Evolutionary conservation across 2,329 filamentous ascomycete genomes (phyloP).

Genomic region (Fusarium cyanostomum): DNA sequence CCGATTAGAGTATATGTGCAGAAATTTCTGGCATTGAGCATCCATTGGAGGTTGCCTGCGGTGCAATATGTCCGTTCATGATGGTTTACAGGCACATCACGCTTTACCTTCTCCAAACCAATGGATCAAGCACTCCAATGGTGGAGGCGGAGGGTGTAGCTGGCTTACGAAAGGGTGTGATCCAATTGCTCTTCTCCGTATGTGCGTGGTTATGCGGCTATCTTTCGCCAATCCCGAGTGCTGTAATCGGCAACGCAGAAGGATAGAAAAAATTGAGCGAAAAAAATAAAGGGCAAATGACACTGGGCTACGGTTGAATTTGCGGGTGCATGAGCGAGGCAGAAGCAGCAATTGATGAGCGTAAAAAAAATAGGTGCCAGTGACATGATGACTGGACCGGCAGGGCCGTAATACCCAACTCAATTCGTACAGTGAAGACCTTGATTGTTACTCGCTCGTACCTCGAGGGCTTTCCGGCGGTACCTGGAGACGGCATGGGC

Average conservation of each 20-base stretch:
- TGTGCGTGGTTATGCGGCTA: conserved; percentile 11
- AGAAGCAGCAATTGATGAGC: conserved; percentile 21
- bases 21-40: neutral
- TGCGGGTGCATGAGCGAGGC: conserved; percentile 16
- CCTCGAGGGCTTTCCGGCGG: conserved; percentile 36
- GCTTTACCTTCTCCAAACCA: conserved; percentile 17
- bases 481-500: conserved; percentile 36
- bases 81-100: conserved; percentile 17
- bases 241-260: conserved; percentile 29
- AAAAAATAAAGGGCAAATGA: conserved; percentile 20
- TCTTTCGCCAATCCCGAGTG: conserved; percentile 27
- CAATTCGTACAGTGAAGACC: conserved; percentile 42
- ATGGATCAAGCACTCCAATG: conserved; percentile 20
- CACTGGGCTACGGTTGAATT: conserved; percentile 13
- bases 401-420: conserved; percentile 35
- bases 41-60: neutral
- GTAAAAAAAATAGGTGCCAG: conserved; percentile 22
- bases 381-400: conserved; percentile 31
- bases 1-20: neutral
- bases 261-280: conserved; percentile 10
- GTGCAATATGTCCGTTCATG: neutral
- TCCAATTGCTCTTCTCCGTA: conserved; percentile 24
- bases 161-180: conserved; percentile 28
- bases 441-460: conserved; percentile 36
- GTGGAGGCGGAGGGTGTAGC: conserved; percentile 31